Evolutionary conservation across 2,329 filamentous ascomycete species (phyloP), one percentile per base, ranked within the genome.

Genomic region (Furcasterigmium sp.): DNA sequence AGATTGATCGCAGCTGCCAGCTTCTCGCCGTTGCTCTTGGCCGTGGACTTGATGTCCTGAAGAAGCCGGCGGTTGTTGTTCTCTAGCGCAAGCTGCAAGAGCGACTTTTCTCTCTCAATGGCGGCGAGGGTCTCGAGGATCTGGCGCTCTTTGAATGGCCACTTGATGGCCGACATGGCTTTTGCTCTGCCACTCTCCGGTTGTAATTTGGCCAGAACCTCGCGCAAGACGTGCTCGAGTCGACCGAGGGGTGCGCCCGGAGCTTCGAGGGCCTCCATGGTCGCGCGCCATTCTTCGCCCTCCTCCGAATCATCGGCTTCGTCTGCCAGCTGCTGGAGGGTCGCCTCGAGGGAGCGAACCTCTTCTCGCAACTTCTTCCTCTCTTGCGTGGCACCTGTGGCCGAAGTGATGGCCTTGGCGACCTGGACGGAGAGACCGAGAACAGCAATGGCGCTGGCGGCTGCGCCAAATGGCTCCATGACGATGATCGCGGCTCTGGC

Each of bases 141-240:
- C 10, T 56, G 49, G 14, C 51, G 47, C 41, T 52, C 51, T 2
- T 46, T 30, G 15, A 56, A 50, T 8, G 52, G 52, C 52, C 52
- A 54, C 36, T 44, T 53, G 21, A 53, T 26, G 4, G 18, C 13
- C 9, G 41, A 14, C 2, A 44, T 3, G 11, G 36, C 37, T 36
- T 48, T 49, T 7, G 35, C 23, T 11, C 32, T 15, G 13, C 53
- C 47, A 4, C 30, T 19, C 21, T 46, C 49, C 8, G 49, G 45
- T 13, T 47, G 23, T 3, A 54, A 28, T 43, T 47, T 53, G 11
- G 28, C 11, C 36, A 49, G 44, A 15, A 55, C 25, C 5, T 19
- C 26, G 11, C 25, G 18, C 17, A 56, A 39, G 19, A 46, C 38
- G 18, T 28, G 20, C 4, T 28, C 18, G 3, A 55, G 14, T 15